Evolutionary conservation across 305 asterid genomes (phyloP), one percentile per base, ranked within the genome.

Genomic region (Stenogyne calaminthoides): DNA sequence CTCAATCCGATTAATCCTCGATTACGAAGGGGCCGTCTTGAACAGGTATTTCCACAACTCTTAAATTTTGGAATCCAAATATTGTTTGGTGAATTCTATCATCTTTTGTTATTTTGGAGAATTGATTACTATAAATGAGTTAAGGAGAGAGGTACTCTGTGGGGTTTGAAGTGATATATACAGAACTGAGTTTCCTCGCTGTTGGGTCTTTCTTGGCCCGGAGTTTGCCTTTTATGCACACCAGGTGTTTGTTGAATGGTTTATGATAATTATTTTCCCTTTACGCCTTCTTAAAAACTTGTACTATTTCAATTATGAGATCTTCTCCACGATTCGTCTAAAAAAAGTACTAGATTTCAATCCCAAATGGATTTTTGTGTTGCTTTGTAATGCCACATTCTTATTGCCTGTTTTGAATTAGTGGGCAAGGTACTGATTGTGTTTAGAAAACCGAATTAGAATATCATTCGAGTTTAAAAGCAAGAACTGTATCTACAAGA

Each of bases 231-330:
- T n/a, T n/a, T n/a, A n/a, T n/a, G n/a, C 80, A 63, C 68, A 57
- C 78, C 60, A 78, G 51, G 69, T 81, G 80, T 78, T 75, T 75
- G 82, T 49, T 39, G 56, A 67, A 75, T 67, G 9, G 78, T 64
- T 12, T 61, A 8, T 16, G 72, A 55, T 25, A 40, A 9, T 16
- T 55, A 59, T 70, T 64, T 64, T 60, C 15, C 57, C 37, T 12
- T 18, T 3, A 34, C 44, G 51, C 60, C 60, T 54, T 20, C 54
- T 57, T 36, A 56, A 15, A 8, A 16, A 25, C 15, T 34, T 7
- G 16, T 47, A 1, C 18, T 51, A 60, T 67, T 25, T 64, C 52
- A 20, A 54, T 52, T 19, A 22, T 39, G 37, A 12, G 15, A 18
- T 2, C 52, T 64, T 42, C 11, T 64, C 16, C 68, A 71, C 36